A percentile compares a stretch with the other conserved stretches of the same genome.
Conservation (phyloP, 2,329 filamentous ascomycete genomes). For the Penicillium carneum region DNA sequence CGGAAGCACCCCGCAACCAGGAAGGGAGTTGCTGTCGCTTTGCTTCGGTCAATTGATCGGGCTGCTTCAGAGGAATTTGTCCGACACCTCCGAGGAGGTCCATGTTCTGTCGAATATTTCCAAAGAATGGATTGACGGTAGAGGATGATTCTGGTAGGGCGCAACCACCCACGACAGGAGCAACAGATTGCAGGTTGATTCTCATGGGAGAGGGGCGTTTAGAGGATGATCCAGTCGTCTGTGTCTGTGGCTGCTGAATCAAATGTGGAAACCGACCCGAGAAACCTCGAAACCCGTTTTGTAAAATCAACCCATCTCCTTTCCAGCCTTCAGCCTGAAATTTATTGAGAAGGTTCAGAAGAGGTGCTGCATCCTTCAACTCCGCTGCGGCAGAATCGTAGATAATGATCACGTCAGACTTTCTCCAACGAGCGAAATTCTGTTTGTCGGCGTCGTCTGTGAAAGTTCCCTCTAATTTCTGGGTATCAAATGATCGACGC, state of each 20-base stretch:
- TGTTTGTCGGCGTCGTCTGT: conserved; percentile 72
- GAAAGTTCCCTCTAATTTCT: conserved; percentile 88
- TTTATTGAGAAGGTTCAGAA: conserved; percentile 90
- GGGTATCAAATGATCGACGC: conserved; percentile 84
- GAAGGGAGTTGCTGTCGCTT: conserved; percentile 66
- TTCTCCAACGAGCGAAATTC: conserved; percentile 78
- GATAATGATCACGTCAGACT: conserved; percentile 78
- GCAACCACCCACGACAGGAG: conserved; percentile 88
- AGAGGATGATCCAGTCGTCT: conserved; percentile 44
- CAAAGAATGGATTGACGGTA: conserved; percentile 86
- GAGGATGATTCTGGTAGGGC: conserved; percentile 72
- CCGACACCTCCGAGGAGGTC: conserved; percentile 92
- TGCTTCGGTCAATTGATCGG: conserved; percentile 58
- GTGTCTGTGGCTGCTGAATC: conserved; percentile 35
- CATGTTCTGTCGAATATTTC: conserved; percentile 95
- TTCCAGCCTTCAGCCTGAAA: conserved; percentile 84
- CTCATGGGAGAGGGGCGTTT: conserved; percentile 62
- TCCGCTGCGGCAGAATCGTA: conserved; percentile 82
- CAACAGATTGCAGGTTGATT: conserved; percentile 62
- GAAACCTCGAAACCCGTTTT: conserved; percentile 82
- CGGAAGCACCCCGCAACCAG: conserved; percentile 77
- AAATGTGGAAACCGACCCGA: conserved; percentile 68
- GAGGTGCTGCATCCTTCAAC: conserved; percentile 78
- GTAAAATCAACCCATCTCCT: conserved; percentile 76
- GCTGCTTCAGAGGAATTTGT: conserved; percentile 71